A percentile compares a stretch with the other conserved stretches of the same genome.
Conservation (phyloP, 202 grass and related monocot species). For the Miscanthus sacchariflorus region DNA sequence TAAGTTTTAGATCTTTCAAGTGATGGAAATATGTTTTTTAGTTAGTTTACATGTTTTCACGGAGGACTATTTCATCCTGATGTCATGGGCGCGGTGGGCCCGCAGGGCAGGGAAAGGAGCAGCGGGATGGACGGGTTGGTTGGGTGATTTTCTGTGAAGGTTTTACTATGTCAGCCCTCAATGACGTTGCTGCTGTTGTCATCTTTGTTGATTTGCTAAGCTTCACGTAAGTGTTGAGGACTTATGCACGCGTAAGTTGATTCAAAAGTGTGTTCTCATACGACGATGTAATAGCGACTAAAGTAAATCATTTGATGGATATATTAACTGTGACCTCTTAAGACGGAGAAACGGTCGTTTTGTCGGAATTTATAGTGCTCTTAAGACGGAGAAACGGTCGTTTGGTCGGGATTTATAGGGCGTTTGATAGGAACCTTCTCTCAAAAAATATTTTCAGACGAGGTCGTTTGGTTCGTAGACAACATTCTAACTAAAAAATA, state of each 20-base stretch:
- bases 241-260: neutral
- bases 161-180: neutral
- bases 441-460: neutral
- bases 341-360: neutral
- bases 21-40: no score
- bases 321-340: neutral
- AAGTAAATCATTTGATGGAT: neutral
- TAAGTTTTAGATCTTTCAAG: no score
- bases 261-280: neutral
- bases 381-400: neutral
- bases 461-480: no score
- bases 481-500: no score
- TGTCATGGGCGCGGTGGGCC: neutral
- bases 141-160: neutral
- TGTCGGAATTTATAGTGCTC: neutral
- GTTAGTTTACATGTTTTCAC: neutral
- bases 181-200: neutral
- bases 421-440: no score
- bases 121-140: neutral
- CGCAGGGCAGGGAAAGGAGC: neutral
- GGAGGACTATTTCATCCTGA: neutral
- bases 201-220: neutral
- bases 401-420: no score
- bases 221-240: neutral
- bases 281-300: neutral